Evolutionary conservation across 106 monocot species (phyloP), one percentile per base, ranked within the genome.

Genomic region (Hemerocallis citrina): DNA sequence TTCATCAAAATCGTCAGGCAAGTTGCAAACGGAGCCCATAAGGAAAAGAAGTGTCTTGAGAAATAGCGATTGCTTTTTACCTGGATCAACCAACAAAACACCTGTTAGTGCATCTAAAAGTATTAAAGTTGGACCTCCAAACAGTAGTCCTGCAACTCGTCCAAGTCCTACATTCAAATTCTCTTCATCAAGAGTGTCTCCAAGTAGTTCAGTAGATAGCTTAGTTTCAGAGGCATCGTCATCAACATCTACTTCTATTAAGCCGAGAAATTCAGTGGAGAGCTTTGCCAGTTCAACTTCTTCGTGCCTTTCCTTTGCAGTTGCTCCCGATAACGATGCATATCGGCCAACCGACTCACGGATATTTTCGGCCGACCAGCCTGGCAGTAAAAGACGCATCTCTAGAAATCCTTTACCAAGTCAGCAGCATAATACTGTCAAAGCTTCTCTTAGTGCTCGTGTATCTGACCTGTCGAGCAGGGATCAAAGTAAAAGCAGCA

Each of bases 231-330:
- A 62, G 37, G 41, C 44, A 44, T 44, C 61, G 14, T 62, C 61
- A 62, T 62, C 44, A 62, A 29, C 61, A 6, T 43, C 44, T 44
- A 44, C 27, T 44, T 42, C 61, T 8, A 45, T 62, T 62, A 62
- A 62, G 30, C 27, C 61, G 12, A 44, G 61, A 43, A 62, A 31
- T 16, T 62, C 61, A 8, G 42, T 62, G 19, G 61, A 62, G 61
- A 62, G 61, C 61, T 24, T 62, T 62, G 29, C 43, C 29, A 62
- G 61, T 44, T 43, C 61, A 43, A 62, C 40, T 39, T 59, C 59
- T 59, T 62, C 44, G 3, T 41, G 43, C 17, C 61, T 7, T 43
- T 62, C 61, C 34, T 57, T 34, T 1, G 16, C 23, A n/a, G 43
- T 28, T 44, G 0, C 41, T 61, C 27, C 27, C n/a, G 30, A 44